These are phyloP conservation scores for Artemisia argyi DNA, from an alignment of 129 eudicot species.

Conservation along the genomic window DNA sequence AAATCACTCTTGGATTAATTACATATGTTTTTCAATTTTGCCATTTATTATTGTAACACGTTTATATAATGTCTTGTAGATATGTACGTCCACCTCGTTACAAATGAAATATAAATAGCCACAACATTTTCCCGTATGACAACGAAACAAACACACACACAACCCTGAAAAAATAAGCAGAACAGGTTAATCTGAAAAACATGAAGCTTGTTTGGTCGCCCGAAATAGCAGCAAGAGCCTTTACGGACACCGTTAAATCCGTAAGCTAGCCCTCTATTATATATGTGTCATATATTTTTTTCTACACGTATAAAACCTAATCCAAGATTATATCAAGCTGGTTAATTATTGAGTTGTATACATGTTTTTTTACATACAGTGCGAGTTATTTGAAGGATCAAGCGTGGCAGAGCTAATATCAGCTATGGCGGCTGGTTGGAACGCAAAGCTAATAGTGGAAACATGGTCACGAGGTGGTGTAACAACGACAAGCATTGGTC, in stretches of 20 bases:
- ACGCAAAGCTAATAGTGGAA: constrained; percentile 71
- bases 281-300: neutral
- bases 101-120: too few species aligned
- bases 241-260: constrained; percentile 77
- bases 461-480: constrained; percentile 66
- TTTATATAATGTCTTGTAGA: too few species aligned
- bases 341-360: neutral
- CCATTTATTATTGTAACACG: too few species aligned
- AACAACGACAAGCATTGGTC: constrained; percentile 61
- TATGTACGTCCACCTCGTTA: too few species aligned
- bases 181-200: neutral
- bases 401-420: constrained; percentile 79
- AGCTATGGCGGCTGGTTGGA: constrained; percentile 98
- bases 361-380: constrained; percentile 27
- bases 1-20: too few species aligned
- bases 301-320: neutral
- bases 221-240: constrained; percentile 85
- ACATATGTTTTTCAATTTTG: too few species aligned
- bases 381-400: constrained; percentile 51
- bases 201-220: constrained; percentile 99
- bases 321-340: neutral
- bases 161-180: too few species aligned
- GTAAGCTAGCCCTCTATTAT: constrained; percentile 36
- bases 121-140: too few species aligned
- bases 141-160: too few species aligned